Conservation (phyloP, 164 flowering plant genomes). For the Platanus orientalis region DNA sequence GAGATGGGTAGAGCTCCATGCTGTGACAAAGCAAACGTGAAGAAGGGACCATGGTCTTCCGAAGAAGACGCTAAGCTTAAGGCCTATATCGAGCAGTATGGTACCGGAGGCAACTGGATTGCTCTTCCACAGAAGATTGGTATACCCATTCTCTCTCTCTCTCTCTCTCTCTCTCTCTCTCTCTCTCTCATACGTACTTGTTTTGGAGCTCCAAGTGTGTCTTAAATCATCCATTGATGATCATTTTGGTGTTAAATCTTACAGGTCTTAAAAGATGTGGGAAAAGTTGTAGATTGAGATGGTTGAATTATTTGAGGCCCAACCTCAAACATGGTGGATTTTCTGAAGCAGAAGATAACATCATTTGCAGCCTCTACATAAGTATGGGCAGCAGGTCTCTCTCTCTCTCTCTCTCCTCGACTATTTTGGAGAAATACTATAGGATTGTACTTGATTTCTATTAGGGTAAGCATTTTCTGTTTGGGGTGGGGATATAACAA, state of each 20-base stretch:
- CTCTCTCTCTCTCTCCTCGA: conserved; percentile 21
- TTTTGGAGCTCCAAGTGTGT: not conserved
- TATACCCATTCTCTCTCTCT: conserved; percentile 14
- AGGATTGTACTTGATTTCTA: not conserved
- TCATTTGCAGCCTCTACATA: conserved; percentile 75
- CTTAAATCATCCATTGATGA: not conserved
- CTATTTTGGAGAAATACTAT: not conserved
- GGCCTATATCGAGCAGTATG: conserved; percentile 58
- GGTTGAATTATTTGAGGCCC: conserved; percentile 87
- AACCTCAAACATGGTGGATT: conserved; percentile 90
- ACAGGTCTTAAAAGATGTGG: conserved; percentile 83
- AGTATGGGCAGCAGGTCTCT: conserved; percentile 85
- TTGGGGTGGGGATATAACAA: not conserved
- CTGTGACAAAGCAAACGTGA: conserved; percentile 80
- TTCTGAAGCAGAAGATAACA: conserved; percentile 85
- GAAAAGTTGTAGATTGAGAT: conserved; percentile 83
- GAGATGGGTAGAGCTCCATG: conserved; percentile 90
- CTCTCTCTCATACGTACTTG: not conserved
- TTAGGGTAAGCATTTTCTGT: conserved; percentile 1
- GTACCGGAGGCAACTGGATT: conserved; percentile 89
- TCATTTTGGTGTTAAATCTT: not conserved
- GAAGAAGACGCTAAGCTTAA: conserved; percentile 83
- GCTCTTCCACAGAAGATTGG: conserved; percentile 86
- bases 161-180: conserved; percentile 10
- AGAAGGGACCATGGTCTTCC: conserved; percentile 90